Conservation (phyloP, 306 rosid species). For the Malus asiatica region DNA sequence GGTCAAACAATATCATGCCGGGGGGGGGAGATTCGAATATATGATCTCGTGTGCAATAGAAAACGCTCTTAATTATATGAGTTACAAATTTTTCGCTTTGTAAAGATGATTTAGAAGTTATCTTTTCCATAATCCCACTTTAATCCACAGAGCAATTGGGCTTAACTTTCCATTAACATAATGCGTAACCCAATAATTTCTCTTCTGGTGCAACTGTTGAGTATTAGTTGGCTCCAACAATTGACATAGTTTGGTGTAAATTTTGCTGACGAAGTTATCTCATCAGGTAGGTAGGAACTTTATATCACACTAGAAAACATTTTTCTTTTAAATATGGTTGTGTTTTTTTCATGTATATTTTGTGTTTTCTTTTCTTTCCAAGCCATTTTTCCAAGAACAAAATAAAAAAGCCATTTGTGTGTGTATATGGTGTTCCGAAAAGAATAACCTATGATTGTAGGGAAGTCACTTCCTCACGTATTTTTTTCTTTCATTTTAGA, state of each 20-base stretch:
- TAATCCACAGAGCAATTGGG: not conserved
- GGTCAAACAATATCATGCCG: not conserved
- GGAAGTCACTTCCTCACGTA: not conserved
- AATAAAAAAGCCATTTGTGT: not conserved
- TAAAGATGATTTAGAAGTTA: not conserved
- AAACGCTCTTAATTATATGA: not conserved
- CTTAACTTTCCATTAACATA: not conserved
- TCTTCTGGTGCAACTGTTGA: not conserved
- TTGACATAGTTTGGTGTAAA: conserved; percentile 3
- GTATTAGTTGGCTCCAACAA: not conserved
- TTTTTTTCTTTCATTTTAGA: too few species aligned
- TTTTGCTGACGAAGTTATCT: not conserved
- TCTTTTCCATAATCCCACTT: not conserved
- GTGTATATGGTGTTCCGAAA: too few species aligned
- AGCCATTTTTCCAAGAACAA: not conserved
- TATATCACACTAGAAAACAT: not conserved
- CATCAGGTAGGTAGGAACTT: conserved; percentile 14
- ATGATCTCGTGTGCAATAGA: too few species aligned
- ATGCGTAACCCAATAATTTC: not conserved
- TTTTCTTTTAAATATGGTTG: not conserved
- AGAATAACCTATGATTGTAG: not conserved
- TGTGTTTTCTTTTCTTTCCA: not conserved
- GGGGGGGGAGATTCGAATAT: not conserved
- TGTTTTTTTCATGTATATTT: not conserved
- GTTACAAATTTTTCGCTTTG: not conserved